Base-by-base conservation (phyloP, 2,329 filamentous ascomycete species). In the Ceratocystis cacaofunesta region DNA sequence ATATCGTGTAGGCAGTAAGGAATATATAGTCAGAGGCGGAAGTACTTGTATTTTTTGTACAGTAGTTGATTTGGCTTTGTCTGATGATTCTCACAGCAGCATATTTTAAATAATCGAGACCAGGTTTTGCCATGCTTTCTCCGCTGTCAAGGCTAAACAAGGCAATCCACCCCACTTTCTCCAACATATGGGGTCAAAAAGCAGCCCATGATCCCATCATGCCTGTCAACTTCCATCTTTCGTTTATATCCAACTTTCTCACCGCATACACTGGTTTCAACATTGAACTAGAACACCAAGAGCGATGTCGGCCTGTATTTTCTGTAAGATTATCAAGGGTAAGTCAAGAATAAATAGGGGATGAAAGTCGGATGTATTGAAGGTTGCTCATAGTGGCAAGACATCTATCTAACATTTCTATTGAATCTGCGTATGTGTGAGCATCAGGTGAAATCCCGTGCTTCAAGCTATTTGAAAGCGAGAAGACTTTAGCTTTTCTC, bases 321-420 rank as follows among this genome's bases (percentile, higher is more conserved):
- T 99, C 80, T 99, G 94, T 82, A 95, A 90, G 76, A 97, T 99
- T 74, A 88, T 99, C 79, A 95, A 95, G 83, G 92, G 92, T 80
- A 73, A 68, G 72, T 30, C 28, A 17, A 58, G 55, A 17, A 58
- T n/a, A 8, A 8, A 3, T 5, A 15, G 28, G 17, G 30, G 28
- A 19, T n/a, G 28, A 36, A 30, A 58, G 12, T 3, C n/a, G 22
- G 28, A 58, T n/a, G 3, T 5, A 36, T 19, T 6, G 12, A 17
- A 58, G 5, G 1, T 19, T 58, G 52, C 15, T 28, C 22, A 17
- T 19, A 32, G 15, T 2, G 32, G 25, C 10, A 43, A 64, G 55
- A n/a, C 28, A 17, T 36, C 55, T 58, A 36, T 41, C 36, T 41
- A 41, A 58, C 55, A 28, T 32, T 32, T 32, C 28, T 15, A 8